Percentiles rank a stretch among this genome's conserved stretches.
These are phyloP conservation scores for Dictyostelium intermedium DNA, from an alignment of 78 protist genomes.

Conservation along the genomic window DNA sequence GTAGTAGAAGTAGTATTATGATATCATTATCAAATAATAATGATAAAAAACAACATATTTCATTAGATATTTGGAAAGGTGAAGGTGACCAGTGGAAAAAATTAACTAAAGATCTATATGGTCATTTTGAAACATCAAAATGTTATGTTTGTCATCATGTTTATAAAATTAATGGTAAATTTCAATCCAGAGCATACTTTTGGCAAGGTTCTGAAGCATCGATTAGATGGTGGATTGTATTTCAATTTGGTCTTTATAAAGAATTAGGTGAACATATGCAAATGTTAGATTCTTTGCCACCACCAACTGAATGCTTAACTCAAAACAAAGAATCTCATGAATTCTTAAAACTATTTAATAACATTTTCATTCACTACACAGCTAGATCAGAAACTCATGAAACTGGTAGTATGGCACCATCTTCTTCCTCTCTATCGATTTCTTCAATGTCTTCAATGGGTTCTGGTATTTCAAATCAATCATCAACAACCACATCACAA, in stretches of 20 bases:
- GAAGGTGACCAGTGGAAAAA: conserved; percentile 42
- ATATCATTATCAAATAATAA: not conserved
- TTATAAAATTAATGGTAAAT: not conserved
- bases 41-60: conserved; percentile 10
- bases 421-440: not conserved
- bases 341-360: conserved; percentile 39
- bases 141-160: conserved; percentile 68
- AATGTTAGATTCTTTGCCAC: conserved; percentile 5
- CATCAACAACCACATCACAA: not conserved
- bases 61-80: conserved; percentile 55
- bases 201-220: conserved; percentile 65
- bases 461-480: not conserved
- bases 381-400: not conserved
- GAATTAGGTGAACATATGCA: conserved; percentile 23
- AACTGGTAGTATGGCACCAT: not conserved
- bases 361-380: conserved; percentile 24
- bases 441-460: not conserved
- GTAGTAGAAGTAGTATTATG: not conserved
- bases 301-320: conserved; percentile 63
- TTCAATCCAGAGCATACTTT: conserved; percentile 22
- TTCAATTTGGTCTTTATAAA: conserved; percentile 61
- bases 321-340: conserved; percentile 42
- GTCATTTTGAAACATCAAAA: conserved; percentile 16
- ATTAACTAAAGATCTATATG: conserved; percentile 1
- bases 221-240: conserved; percentile 71